Conservation (phyloP, 495 filamentous ascomycete genomes). For the Collariella sp. region DNA sequence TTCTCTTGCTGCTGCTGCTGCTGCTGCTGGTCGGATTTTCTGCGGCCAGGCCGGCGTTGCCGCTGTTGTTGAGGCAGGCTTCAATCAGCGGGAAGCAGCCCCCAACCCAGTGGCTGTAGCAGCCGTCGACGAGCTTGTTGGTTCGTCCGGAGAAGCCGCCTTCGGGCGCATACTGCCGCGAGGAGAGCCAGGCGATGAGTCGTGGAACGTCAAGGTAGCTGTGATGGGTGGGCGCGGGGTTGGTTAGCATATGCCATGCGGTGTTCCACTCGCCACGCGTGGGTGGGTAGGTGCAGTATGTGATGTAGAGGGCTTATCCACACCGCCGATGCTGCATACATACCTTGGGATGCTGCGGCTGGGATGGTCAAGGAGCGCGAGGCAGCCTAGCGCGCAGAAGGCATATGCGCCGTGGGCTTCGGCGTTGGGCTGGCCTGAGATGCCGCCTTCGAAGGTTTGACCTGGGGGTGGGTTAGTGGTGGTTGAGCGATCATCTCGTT, state of each 20-base stretch:
- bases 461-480: conserved; percentile 40
- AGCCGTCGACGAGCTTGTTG: conserved; percentile 97
- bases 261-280: conserved; percentile 2
- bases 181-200: conserved; percentile 77
- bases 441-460: conserved; percentile 91
- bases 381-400: conserved; percentile 83
- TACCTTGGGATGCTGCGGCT: conserved; percentile 58
- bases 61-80: conserved; percentile 49
- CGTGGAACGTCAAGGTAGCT: conserved; percentile 71
- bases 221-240: neutral
- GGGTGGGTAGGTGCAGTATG: conserved; percentile 1
- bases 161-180: conserved; percentile 83
- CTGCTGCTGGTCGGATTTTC: neutral
- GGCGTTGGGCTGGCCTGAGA: conserved; percentile 67
- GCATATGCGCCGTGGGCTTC: conserved; percentile 97
- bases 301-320: too few relatives aligned
- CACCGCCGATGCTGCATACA: conserved; percentile 23
- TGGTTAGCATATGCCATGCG: conserved; percentile 9
- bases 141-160: conserved; percentile 87
- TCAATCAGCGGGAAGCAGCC: conserved; percentile 87
- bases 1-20: neutral
- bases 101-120: conserved; percentile 96
- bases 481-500: neutral
- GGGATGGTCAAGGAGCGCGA: conserved; percentile 74
- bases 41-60: neutral